Conservation (phyloP, 306 rosid species). For the Datisca glomerata region DNA sequence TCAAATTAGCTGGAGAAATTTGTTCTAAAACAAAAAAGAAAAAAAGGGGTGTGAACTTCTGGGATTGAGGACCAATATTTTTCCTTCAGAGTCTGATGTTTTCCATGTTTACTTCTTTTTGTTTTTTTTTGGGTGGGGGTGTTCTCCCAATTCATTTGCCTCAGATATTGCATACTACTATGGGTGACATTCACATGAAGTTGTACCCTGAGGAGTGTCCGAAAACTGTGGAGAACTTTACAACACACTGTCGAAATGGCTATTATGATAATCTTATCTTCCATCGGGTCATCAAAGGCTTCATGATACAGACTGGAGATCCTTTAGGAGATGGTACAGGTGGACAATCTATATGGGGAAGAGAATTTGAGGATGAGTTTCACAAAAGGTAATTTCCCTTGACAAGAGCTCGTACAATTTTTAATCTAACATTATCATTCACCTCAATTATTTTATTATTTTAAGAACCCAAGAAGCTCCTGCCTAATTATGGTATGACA, state of each 20-base stretch:
- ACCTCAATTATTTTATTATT: no score
- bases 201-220: conserved; percentile 97
- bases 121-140: neutral
- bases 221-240: conserved; percentile 95
- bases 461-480: no score
- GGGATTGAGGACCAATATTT: no score
- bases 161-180: conserved; percentile 84
- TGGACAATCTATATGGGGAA: conserved; percentile 98
- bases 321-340: conserved; percentile 99
- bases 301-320: conserved; percentile 98
- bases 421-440: no score
- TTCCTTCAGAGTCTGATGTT: no score
- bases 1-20: no score
- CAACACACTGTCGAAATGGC: conserved; percentile 95
- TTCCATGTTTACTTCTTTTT: neutral
- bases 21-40: no score
- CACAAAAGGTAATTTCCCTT: conserved; percentile 66
- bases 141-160: conserved; percentile 5
- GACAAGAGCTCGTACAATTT: neutral
- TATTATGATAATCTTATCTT: conserved; percentile 89
- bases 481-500: no score
- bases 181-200: conserved; percentile 95
- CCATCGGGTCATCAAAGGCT: conserved; percentile 94
- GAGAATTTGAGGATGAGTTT: conserved; percentile 97
- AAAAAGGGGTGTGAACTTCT: no score